Base-by-base conservation (phyloP, 1,284 basidiomycete species). In the Pisolithus thermaeus region DNA sequence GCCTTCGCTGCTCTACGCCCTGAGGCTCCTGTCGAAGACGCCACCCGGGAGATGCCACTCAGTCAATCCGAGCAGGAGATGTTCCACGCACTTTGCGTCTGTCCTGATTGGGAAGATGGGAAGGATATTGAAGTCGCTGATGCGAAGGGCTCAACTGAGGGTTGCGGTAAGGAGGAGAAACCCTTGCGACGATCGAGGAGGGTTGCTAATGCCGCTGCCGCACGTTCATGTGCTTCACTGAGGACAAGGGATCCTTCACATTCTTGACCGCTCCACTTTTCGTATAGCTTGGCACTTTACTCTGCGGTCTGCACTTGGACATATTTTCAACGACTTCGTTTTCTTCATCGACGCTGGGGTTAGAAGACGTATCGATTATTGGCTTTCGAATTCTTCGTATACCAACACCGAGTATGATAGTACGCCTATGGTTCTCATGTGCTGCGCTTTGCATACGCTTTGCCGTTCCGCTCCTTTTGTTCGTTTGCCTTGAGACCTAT, bases 31-130 rank as follows among this genome's bases (percentile, higher is more conserved):
- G 46, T 46, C 7, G 52, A 62, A 40, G 58, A 54, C 14, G 43
- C 20, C 6, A 35, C 45, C 28, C 18, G 57, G 35, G 78, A 79
- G 47, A 66, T 67, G 7, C 84, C 84, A 25, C 72, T 87, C 49
- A 86, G 76, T 55, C 79, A 80, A n/a, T 80, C 76, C 14, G 84
- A 87, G 58, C 78, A 83, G 61, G 81, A 83, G 61, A 79, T 87
- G 47, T 87, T 87, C 67, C 78, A 72, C 40, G 73, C 75, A 46
- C 64, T 87, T 25, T 87, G 82, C 58, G 70, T 76, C 28, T 74
- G 75, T 51, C 72, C 79, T 27, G 82, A 84, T 55, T 83, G 78
- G 75, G 79, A 81, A 40, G 61, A 63, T 55, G 74, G 76, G 52
- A 60, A 61, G 20, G 67, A 61, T 56, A 49, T 22, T 32, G 54